Conservation (phyloP, 192 early-diverging fungal genomes). For the Gigaspora rosea region DNA sequence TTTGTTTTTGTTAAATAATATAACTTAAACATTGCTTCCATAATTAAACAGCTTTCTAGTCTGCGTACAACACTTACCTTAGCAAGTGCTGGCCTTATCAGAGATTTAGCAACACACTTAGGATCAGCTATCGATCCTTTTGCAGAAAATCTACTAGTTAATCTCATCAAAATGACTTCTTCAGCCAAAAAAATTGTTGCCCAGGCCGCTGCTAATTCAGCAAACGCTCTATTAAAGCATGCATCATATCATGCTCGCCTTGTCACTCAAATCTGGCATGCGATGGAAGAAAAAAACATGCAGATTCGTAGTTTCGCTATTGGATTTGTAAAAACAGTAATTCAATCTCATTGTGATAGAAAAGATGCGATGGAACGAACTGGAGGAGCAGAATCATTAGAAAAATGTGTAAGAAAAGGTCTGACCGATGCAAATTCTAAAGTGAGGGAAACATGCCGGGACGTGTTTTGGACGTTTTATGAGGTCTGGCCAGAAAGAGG, state of each 20-base stretch:
- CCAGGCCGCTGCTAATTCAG: conserved; percentile 26
- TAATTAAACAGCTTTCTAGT: conserved; percentile 37
- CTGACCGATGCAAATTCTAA: conserved; percentile 42
- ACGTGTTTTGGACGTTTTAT: conserved; percentile 43
- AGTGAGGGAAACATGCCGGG: conserved; percentile 43
- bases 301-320: conserved; percentile 38
- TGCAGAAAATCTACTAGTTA: conserved; percentile 40
- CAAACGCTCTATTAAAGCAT: conserved; percentile 33
- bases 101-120: conserved; percentile 39
- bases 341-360: conserved; percentile 36
- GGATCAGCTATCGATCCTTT: conserved; percentile 36
- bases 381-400: conserved; percentile 38
- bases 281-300: conserved; percentile 46
- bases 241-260: conserved; percentile 40
- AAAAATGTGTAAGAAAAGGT: conserved; percentile 45
- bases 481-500: conserved; percentile 43
- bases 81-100: conserved; percentile 33
- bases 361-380: conserved; percentile 37
- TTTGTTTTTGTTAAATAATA: neutral
- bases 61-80: conserved; percentile 45
- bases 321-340: conserved; percentile 31
- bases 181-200: conserved; percentile 43
- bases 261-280: conserved; percentile 33
- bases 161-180: conserved; percentile 35
- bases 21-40: neutral